Base-by-base conservation (phyloP, 2,329 filamentous ascomycete genomes). In the Corynespora cassiicola region DNA sequence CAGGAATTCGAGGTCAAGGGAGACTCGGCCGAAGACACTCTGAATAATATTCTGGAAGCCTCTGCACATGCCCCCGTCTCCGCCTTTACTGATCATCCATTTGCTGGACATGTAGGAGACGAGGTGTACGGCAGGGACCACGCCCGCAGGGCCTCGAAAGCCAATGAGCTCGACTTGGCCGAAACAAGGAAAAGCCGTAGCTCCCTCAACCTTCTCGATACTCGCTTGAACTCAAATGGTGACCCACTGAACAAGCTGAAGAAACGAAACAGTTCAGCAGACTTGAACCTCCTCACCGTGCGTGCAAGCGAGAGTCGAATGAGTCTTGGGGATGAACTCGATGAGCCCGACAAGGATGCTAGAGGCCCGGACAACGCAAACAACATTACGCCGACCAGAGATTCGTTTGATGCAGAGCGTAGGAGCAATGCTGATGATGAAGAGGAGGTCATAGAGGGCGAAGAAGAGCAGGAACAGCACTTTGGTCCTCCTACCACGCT, bases 11-110 rank as follows among this genome's bases (percentile, higher is more conserved):
- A 81, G 24, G 68, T 83, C 26, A 78, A 80, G 65, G 84, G 88
- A 41, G 86, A 88, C 12, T 97, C 94, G 17, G 91, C 92, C 8
- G 88, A 90, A 62, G 86, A 82, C 26, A 96, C 92, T 0, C 79
- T 99, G 6, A 91, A 99, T 52, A 91, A 84, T 63, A 95, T 99
- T 36, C 78, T 99, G 6, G 87, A 96, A 61, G 94, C 92, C 6
- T 94, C 92, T 3, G 88, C 89, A 3, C 81, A 79, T 43, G 92
- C 94, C 0, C 94, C 94, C 1, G 90, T 96, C 19, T 89, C 79
- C 51, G 92, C 91, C 17, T 97, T 97, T 57, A 95, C 88, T 0
- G 90, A 96, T 58, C 90, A 96, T 65, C 82, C 86, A 1, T 90
- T 88, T 59, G 87, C 85, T 18, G 90, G 90, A 4, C 82, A 84